These are phyloP conservation scores for Senna tora DNA, from an alignment of 306 rosid genomes.

Conservation along the genomic window DNA sequence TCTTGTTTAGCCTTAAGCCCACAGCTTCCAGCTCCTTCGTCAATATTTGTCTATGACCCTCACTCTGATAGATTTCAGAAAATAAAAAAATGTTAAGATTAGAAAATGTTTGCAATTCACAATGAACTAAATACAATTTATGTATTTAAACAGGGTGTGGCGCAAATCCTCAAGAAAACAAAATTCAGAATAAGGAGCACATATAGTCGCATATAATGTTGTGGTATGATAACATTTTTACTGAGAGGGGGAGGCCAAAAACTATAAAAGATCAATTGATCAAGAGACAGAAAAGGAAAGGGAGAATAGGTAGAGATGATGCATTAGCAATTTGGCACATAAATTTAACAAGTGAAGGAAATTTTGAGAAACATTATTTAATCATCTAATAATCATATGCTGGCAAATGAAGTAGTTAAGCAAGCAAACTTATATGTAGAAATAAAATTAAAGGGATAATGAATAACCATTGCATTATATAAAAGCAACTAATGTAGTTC, in stretches of 20 bases:
- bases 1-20: conserved; percentile 92
- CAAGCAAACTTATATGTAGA: neutral
- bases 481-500: neutral
- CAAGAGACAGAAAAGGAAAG: conserved; percentile 11
- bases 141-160: neutral
- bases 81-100: conserved; percentile 17
- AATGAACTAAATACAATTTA: conserved; percentile 11
- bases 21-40: conserved; percentile 97
- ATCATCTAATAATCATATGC: neutral
- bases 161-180: neutral
- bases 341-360: neutral
- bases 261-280: neutral
- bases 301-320: neutral
- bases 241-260: conserved; percentile 2
- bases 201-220: neutral
- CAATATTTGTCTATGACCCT: conserved; percentile 98
- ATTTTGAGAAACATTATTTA: neutral
- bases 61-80: conserved; percentile 66
- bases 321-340: neutral
- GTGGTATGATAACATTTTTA: conserved; percentile 2
- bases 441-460: neutral
- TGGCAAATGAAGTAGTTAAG: neutral
- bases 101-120: conserved; percentile 17
- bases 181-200: conserved; percentile 18
- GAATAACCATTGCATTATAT: neutral